Conservation (phyloP, 306 rosid genomes). For the Rosa persica region DNA sequence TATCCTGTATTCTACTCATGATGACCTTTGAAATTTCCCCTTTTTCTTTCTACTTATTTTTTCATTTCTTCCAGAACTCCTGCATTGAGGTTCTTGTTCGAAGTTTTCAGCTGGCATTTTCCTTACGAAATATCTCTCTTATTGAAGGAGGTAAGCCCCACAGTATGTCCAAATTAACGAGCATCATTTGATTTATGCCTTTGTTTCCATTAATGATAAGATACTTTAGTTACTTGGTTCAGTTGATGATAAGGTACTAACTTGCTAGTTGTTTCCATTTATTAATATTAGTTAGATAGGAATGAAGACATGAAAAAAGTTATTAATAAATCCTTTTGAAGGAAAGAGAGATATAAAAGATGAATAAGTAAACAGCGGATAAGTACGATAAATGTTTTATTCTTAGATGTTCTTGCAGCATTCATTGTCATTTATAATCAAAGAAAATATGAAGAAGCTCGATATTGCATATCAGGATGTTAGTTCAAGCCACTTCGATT, state of each 20-base stretch:
- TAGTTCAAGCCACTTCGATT: conserved; percentile 23
- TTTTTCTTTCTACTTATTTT: conserved; percentile 5
- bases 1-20: not conserved
- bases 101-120: conserved; percentile 87
- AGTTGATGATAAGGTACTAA: not conserved
- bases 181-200: conserved; percentile 15
- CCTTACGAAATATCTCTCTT: conserved; percentile 74
- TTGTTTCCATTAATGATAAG: not conserved
- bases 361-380: not conserved
- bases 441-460: not conserved
- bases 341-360: not conserved
- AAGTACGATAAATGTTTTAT: not conserved
- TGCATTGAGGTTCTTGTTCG: conserved; percentile 71
- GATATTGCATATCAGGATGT: conserved; percentile 14
- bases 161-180: not conserved
- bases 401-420: not conserved
- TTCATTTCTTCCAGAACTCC: conserved; percentile 61
- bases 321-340: not conserved
- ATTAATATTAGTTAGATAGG: not conserved
- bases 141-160: conserved; percentile 55
- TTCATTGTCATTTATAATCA: not conserved
- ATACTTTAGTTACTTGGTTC: not conserved
- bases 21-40: not conserved
- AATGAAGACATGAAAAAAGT: not conserved
- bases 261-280: conserved; percentile 1